Evolutionary conservation across 78 protist species (phyloP), one percentile per base, ranked within the genome.

Genomic region (Dictyostelium purpureum): DNA sequence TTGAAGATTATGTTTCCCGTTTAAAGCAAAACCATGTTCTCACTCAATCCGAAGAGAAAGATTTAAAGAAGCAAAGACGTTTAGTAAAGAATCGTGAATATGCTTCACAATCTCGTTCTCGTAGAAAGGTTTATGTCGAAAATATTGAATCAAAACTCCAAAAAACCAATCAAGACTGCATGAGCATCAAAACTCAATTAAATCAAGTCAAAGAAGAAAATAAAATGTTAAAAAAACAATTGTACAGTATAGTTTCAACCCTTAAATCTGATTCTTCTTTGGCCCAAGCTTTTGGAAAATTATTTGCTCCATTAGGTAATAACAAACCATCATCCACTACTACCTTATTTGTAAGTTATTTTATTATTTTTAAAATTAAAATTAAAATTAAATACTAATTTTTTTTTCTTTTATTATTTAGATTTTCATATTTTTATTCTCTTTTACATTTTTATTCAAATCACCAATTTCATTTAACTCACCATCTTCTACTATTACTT

Each of bases 41-140:
- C 24, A 49, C 94, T 5, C 75, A 66, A 45, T 40, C 80, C 45
- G 85, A 88, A 10, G 89, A 88, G 61, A 78, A 79, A 33, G 94
- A 88, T 9, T 63, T 88, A 37, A 88, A 88, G 35, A 78, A 79
- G 42, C 85, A 75, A 45, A 31, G 93, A 45, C 82, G 94, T 61
- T 56, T 88, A 35, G 69, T 88, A 26, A 88, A 88, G 59, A 88
- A 88, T 54, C 43, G 94, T 38, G 94, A 88, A 71, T 88, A 78
- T 42, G 94, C 94, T 31, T 79, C 87, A 57, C 94, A 88, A 56
- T 88, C 94, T 28, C 82, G 94, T 63, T 67, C 78, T 18, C 73
- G 94, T 45, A 49, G 77, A 38, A 88, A 88, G 59, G 75, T 71
- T 38, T 88, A 88, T n/a, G 88, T 88, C 16, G 85, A 88, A n/a